Conservation (phyloP, 1,139 yeast species). For the Geotrichum histeridarum region DNA sequence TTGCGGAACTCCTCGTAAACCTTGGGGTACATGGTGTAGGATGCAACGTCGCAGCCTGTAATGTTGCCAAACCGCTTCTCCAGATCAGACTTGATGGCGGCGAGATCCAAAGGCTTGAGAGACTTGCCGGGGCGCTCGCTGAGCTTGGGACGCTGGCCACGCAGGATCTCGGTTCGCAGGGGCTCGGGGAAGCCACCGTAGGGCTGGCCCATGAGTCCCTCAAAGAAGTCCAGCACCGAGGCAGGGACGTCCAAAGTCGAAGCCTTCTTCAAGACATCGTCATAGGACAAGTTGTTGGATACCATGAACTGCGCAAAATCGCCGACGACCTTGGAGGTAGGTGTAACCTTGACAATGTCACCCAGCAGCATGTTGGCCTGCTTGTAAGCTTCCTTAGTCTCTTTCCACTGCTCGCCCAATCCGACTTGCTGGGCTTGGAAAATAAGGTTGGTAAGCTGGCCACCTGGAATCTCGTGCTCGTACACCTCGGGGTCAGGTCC, state of each 20-base stretch:
- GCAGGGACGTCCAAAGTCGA: conserved; percentile 94
- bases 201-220: conserved; percentile 98
- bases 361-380: conserved; percentile 87
- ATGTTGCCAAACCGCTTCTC: conserved; percentile 47
- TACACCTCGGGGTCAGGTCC: conserved; percentile 99
- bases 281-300: conserved; percentile 76
- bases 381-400: conserved; percentile 88
- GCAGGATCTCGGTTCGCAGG: conserved; percentile 79
- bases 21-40: conserved; percentile 96
- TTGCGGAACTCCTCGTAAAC: conserved; percentile 85
- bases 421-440: conserved; percentile 99
- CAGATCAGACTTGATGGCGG: conserved; percentile 64
- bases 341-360: conserved; percentile 96
- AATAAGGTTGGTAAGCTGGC: conserved; percentile 91
- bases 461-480: conserved; percentile 98
- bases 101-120: conserved; percentile 76
- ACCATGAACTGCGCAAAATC: conserved; percentile 99
- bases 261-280: conserved; percentile 85
- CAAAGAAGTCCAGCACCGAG: conserved; percentile 95
- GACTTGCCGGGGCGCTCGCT: conserved; percentile 86
- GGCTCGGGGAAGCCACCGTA: conserved; percentile 99
- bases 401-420: conserved; percentile 90
- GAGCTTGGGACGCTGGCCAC: conserved; percentile 86
- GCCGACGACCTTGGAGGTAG: conserved; percentile 98
- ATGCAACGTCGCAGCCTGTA: conserved; percentile 84